Evolutionary conservation across 257 asterid genomes (phyloP).

Genomic region (Solanum sparsipilum): DNA sequence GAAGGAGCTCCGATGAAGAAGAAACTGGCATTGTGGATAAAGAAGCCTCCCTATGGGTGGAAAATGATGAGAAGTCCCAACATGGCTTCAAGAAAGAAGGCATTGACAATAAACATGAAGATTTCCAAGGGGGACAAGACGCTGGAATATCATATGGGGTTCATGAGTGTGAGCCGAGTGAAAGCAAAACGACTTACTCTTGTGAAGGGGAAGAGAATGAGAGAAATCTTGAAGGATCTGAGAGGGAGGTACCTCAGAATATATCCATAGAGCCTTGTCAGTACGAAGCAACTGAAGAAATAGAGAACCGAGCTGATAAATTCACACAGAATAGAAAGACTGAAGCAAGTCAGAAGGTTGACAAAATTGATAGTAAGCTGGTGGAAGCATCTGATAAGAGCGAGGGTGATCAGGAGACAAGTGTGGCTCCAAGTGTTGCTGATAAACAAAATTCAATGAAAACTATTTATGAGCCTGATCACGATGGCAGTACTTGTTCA

Average conservation of each 20-base stretch:
- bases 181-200: not conserved
- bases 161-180: not conserved
- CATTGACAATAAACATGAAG: constrained; percentile 9
- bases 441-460: constrained; percentile 15
- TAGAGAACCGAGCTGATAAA: constrained; percentile 12
- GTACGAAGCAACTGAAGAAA: constrained; percentile 15
- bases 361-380: constrained; percentile 9
- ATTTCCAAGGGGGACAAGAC: constrained; percentile 20
- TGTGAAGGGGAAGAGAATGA: not conserved
- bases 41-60: constrained; percentile 19
- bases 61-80: constrained; percentile 17
- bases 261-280: not conserved
- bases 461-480: constrained; percentile 20
- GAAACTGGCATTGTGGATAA: constrained; percentile 14
- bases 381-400: constrained; percentile 7
- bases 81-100: constrained; percentile 16
- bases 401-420: constrained; percentile 15
- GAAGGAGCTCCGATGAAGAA: constrained; percentile 22
- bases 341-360: constrained; percentile 15
- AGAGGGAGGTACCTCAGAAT: not conserved
- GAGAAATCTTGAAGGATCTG: constrained; percentile 1
- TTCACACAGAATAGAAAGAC: constrained; percentile 14
- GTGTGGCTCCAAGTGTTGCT: constrained; percentile 25
- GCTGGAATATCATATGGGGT: constrained; percentile 12
- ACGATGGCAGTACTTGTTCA: constrained; percentile 9